Evolutionary conservation across 208 protist genomes (phyloP).

Genomic region (Trypanosoma avium): DNA sequence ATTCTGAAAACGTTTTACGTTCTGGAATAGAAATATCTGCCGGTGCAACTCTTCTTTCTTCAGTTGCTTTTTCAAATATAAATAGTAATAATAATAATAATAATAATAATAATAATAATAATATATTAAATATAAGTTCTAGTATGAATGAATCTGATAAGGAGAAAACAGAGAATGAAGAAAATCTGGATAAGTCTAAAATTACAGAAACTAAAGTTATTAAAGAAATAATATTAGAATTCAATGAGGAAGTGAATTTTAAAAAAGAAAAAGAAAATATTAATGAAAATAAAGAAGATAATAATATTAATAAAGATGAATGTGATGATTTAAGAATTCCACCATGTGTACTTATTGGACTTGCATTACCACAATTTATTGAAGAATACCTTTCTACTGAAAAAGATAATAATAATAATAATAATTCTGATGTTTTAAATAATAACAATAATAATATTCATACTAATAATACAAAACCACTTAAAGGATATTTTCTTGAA

Average conservation of each 20-base stretch:
- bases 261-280: background rate
- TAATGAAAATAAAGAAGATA: background rate
- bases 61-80: too few relatives aligned
- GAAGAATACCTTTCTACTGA: background rate
- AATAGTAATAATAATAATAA: background rate
- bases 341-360: slow-evolving; percentile 6
- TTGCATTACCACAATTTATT: slow-evolving; percentile 1
- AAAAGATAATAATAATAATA: background rate
- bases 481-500: slow-evolving; percentile 10
- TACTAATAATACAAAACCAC: background rate
- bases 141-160: too few relatives aligned
- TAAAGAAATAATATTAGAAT: too few relatives aligned
- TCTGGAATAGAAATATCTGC: too few relatives aligned
- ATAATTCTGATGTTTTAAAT: background rate
- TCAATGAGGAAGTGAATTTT: too few relatives aligned
- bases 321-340: background rate
- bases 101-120: slow-evolving; percentile 9
- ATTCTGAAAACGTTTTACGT: too few relatives aligned
- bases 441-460: background rate
- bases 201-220: too few relatives aligned
- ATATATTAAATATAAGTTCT: too few relatives aligned
- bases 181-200: too few relatives aligned
- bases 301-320: background rate
- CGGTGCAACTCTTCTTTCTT: too few relatives aligned
- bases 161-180: too few relatives aligned